A percentile compares a stretch with the other conserved stretches of the same genome.
Conservation (phyloP, 177 flowering plant species). For the Vitis hybrid region DNA sequence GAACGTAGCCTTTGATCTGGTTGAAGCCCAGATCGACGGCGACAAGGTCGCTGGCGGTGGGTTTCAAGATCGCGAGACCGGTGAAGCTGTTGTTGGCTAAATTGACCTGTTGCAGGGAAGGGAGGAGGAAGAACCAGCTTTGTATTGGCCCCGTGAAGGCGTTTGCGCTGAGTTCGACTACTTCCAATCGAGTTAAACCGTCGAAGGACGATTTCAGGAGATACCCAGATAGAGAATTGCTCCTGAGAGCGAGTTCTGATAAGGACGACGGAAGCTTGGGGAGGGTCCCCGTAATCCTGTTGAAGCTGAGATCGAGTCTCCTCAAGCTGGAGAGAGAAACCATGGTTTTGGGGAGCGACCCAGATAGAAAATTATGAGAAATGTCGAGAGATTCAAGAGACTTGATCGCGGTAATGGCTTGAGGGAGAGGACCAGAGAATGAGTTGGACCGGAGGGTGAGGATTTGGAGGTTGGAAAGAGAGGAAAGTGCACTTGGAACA, state of each 20-base stretch:
- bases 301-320: slow-evolving; percentile 77
- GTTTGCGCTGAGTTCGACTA: slow-evolving; percentile 78
- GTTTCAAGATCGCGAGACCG: slow-evolving; percentile 47
- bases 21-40: slow-evolving; percentile 84
- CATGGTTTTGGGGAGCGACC: slow-evolving; percentile 48
- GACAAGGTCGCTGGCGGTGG: slow-evolving; percentile 44
- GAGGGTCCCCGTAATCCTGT: slow-evolving; percentile 56
- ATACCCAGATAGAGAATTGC: slow-evolving; percentile 56
- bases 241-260: slow-evolving; percentile 49
- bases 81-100: slow-evolving; percentile 71
- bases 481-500: slow-evolving; percentile 59
- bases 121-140: slow-evolving; percentile 67
- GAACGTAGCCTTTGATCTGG: slow-evolving; percentile 49
- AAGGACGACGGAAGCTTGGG: slow-evolving; percentile 63
- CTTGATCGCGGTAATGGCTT: slow-evolving; percentile 39
- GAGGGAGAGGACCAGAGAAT: slow-evolving; percentile 62
- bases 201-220: slow-evolving; percentile 39
- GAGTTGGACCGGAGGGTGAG: slow-evolving; percentile 59
- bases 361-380: slow-evolving; percentile 61
- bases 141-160: slow-evolving; percentile 44
- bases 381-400: slow-evolving; percentile 54
- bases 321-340: slow-evolving; percentile 29
- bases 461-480: slow-evolving; percentile 46
- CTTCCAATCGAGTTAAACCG: slow-evolving; percentile 46
- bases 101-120: slow-evolving; percentile 66